These are phyloP conservation scores for Agrostemma githago DNA, from an alignment of 148 eudicot species.

Conservation along the genomic window DNA sequence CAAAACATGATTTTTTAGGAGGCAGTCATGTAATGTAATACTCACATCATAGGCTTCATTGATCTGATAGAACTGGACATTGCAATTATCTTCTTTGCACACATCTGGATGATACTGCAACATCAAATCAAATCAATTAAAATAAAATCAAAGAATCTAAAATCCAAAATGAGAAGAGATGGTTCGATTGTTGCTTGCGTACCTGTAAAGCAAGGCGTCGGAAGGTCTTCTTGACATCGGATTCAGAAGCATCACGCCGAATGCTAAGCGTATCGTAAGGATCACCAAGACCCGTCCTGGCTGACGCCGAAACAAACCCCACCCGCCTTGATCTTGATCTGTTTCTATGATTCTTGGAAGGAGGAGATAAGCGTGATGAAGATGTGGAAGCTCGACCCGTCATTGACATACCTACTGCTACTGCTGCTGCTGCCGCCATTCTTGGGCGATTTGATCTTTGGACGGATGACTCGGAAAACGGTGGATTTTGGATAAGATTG, in stretches of 20 bases:
- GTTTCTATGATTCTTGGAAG: neutral
- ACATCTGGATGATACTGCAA: constrained; percentile 96
- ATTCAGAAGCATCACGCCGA: constrained; percentile 62
- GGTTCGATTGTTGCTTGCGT: neutral
- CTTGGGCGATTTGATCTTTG: neutral
- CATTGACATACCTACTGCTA: constrained; percentile 17
- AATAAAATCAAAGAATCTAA: neutral
- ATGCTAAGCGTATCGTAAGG: constrained; percentile 69
- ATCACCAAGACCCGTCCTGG: constrained; percentile 37
- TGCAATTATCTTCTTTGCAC: constrained; percentile 64
- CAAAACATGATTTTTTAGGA: no score
- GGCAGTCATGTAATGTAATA: neutral
- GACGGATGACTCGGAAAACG: neutral
- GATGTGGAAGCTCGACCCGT: neutral
- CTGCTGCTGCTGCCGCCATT: constrained; percentile 38
- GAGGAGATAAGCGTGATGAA: constrained; percentile 7
- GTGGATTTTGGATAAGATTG: constrained; percentile 6
- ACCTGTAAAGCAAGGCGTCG: constrained; percentile 86
- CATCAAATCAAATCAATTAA: neutral
- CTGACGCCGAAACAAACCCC: constrained; percentile 17
- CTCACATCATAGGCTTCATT: constrained; percentile 88
- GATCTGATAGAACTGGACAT: constrained; percentile 61
- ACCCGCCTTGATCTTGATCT: neutral
- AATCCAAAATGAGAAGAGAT: neutral
- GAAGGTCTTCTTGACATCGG: constrained; percentile 81